Base-by-base conservation (phyloP, 2,329 filamentous ascomycete species). In the Curvularia verruculosa region DNA sequence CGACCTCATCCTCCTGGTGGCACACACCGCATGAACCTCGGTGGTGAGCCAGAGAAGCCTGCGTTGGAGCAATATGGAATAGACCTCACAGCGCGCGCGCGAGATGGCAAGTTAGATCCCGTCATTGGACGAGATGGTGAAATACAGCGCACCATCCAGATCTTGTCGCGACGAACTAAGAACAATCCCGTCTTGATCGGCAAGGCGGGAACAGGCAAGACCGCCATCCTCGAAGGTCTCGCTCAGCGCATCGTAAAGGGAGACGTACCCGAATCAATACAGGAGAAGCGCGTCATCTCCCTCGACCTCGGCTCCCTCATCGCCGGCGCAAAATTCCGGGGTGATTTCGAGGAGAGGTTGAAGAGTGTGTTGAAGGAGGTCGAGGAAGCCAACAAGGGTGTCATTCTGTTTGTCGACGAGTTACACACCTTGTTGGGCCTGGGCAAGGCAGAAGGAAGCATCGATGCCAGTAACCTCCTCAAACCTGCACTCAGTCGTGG, bases 131-230 rank as follows among this genome's bases (percentile, higher is more conserved):
- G 95, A 75, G 93, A 97, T 69, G 82, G 86, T 5, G 95, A 97
- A 75, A 96, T 98, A 50, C 91, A 96, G 71, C 84, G 95, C 48
- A 96, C 93, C 0, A 97, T 98, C 58, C 95, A 98, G 71, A 90
- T 99, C 10, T 79, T 99, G 1, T 97, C 93, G 15, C 84, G 95
- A 61, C 84, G 95, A 59, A 98, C 95, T 7, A 98, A 98, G 78
- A 98, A 97, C 68, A 96, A 96, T 65, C 94, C 94, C 0, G 93
- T 97, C 0, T 80, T 97, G n/a, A 96, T 97, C 56, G 94, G 94
- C 60, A 88, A 87, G 45, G 91, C 92, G 8, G 94, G 93, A 65
- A 96, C 92, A 0, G 94, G 94, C 59, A 98, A 98, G 80, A 98
- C 94, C 5, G 93, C 94, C 1, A 91, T 97, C 49, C 80, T 97